Evolutionary conservation across 225 moss, liverwort and hornwort species (phyloP).

Genomic region (Polytrichum formosum): DNA sequence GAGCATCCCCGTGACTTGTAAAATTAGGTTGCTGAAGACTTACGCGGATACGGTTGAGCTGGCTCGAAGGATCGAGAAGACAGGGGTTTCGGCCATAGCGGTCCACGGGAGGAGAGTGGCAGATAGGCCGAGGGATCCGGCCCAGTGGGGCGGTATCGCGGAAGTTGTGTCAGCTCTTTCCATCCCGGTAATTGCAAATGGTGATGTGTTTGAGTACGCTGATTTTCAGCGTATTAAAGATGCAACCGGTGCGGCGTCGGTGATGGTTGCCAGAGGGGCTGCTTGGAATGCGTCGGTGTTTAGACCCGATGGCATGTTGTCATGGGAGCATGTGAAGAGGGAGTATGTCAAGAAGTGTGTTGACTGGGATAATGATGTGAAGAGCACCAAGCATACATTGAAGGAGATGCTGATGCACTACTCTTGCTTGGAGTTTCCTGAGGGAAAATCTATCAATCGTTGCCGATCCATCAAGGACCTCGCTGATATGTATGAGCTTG

Average conservation of each 20-base stretch:
- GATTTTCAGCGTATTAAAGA: slow-evolving; percentile 80
- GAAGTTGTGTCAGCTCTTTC: slow-evolving; percentile 83
- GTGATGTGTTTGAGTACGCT: slow-evolving; percentile 71
- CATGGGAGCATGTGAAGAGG: slow-evolving; percentile 79
- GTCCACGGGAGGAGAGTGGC: slow-evolving; percentile 80
- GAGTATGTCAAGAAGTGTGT: slow-evolving; percentile 67
- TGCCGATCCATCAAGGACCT: slow-evolving; percentile 67
- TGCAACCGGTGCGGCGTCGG: slow-evolving; percentile 69
- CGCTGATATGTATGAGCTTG: slow-evolving; percentile 55
- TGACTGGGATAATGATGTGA: slow-evolving; percentile 82
- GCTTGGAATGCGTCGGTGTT: slow-evolving; percentile 89
- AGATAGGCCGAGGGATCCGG: slow-evolving; percentile 81
- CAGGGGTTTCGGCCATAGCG: slow-evolving; percentile 73
- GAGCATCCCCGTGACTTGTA: slow-evolving; percentile 80
- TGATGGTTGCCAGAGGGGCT: slow-evolving; percentile 82
- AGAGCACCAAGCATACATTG: slow-evolving; percentile 77
- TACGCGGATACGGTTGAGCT: slow-evolving; percentile 75
- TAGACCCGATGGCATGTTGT: slow-evolving; percentile 55
- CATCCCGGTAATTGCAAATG: slow-evolving; percentile 92
- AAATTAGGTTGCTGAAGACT: slow-evolving; percentile 68
- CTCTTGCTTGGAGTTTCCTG: slow-evolving; percentile 67
- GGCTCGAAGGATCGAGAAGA: slow-evolving; percentile 71
- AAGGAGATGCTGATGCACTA: slow-evolving; percentile 91
- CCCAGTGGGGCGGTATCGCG: slow-evolving; percentile 84
- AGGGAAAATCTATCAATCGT: slow-evolving; percentile 68